Conservation (phyloP, 2,329 filamentous ascomycete genomes). For the Botrytis cinerea region DNA sequence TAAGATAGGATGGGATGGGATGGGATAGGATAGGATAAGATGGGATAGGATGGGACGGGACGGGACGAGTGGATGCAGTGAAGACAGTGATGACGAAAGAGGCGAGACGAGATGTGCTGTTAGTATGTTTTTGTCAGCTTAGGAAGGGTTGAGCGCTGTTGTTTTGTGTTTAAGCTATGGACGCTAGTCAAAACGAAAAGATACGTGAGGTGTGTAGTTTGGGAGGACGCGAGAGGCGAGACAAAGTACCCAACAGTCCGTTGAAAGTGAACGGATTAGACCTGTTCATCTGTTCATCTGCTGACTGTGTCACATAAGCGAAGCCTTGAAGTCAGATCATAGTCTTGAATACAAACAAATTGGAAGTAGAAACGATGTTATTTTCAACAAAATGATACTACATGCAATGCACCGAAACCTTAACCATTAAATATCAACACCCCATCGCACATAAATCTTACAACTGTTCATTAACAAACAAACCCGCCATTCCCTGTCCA, state of each 20-base stretch:
- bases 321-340: neutral
- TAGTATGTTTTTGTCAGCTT: rapidly evolving
- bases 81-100: too few species aligned
- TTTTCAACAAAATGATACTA: neutral
- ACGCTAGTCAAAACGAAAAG: neutral
- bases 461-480: constrained; percentile 63
- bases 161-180: neutral
- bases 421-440: neutral
- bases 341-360: neutral
- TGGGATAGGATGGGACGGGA: neutral
- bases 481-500: constrained; percentile 67
- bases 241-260: too few species aligned
- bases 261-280: too few species aligned
- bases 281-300: neutral
- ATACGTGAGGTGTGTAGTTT: neutral
- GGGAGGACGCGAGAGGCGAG: too few species aligned
- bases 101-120: neutral
- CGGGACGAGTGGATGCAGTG: neutral
- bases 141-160: neutral
- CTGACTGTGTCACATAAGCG: neutral
- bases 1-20: too few species aligned
- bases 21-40: neutral
- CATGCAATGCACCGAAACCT: neutral
- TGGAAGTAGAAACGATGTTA: neutral
- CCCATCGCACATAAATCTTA: constrained; percentile 22